Percentiles rank a stretch among this genome's conserved stretches.
Evolutionary conservation across 1,139 yeast species (phyloP).

Genomic region (Sugiyamaella castrensis): DNA sequence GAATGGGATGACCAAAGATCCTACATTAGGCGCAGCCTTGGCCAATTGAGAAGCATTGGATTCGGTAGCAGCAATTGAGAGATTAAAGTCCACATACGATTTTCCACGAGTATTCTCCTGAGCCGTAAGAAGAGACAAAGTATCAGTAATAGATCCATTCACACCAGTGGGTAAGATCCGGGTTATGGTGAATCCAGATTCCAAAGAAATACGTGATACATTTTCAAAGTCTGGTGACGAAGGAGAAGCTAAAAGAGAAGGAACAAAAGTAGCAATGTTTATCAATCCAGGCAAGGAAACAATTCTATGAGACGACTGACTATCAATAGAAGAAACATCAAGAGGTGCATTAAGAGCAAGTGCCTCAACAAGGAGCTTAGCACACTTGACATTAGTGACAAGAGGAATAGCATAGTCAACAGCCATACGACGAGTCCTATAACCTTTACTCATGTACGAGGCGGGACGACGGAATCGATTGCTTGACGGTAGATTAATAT

Average conservation of each 20-base stretch:
- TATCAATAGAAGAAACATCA: constrained; percentile 74
- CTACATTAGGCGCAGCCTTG: constrained; percentile 64
- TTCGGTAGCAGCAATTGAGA: constrained; percentile 80
- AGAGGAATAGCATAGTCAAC: constrained; percentile 97
- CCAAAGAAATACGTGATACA: constrained; percentile 67
- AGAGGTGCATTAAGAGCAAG: constrained; percentile 63
- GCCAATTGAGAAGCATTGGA: constrained; percentile 61
- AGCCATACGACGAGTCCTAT: constrained; percentile 99
- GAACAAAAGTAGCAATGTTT: constrained; percentile 76
- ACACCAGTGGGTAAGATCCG: constrained; percentile 73
- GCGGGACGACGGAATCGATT: constrained; percentile 99
- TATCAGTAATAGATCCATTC: constrained; percentile 63
- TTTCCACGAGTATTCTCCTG: constrained; percentile 47
- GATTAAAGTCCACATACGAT: constrained; percentile 74
- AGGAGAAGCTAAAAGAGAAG: constrained; percentile 50
- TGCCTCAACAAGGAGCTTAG: constrained; percentile 93
- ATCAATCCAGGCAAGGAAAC: constrained; percentile 83
- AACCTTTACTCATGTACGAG: constrained; percentile 95
- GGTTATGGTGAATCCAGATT: constrained; percentile 86
- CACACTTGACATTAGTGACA: constrained; percentile 96
- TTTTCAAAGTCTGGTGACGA: constrained; percentile 56
- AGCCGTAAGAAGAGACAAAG: constrained; percentile 61
- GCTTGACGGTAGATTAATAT: constrained; percentile 93
- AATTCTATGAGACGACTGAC: constrained; percentile 87
- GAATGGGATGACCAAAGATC: constrained; percentile 78